These are phyloP conservation scores for Paxillus involutus DNA, from an alignment of 768 basidiomycete genomes.

Conservation along the genomic window DNA sequence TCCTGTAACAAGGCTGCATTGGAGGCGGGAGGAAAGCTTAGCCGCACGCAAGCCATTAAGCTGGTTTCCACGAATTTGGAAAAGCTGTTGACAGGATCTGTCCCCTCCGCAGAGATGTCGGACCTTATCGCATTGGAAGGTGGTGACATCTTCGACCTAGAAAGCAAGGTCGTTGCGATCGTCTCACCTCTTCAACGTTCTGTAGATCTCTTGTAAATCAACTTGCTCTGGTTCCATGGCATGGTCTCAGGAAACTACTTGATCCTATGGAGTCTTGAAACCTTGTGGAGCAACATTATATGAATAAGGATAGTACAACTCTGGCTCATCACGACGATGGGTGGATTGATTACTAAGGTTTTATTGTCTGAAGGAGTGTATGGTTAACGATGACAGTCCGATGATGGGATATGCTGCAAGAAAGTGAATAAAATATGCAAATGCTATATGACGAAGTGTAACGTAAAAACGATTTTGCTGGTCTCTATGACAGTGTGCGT, in stretches of 20 bases:
- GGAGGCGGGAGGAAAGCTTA: slow-evolving; percentile 32
- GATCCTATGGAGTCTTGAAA: background rate
- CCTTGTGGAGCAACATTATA: slow-evolving; percentile 1
- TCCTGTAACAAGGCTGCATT: slow-evolving; percentile 30
- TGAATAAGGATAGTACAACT: slow-evolving; percentile 6
- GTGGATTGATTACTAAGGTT: background rate
- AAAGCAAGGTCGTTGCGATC: slow-evolving; percentile 35
- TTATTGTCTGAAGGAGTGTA: slow-evolving; percentile 9
- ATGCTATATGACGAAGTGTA: background rate
- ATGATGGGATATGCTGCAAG: background rate
- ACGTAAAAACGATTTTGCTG: slow-evolving; percentile 1
- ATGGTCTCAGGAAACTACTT: background rate
- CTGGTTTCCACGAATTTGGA: slow-evolving; percentile 53
- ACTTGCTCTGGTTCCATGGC: background rate
- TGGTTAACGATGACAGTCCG: background rate
- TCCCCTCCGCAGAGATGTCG: slow-evolving; percentile 12
- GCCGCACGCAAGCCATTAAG: slow-evolving; percentile 42
- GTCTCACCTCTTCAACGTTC: slow-evolving; percentile 28
- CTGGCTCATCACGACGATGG: background rate
- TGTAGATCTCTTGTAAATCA: slow-evolving; percentile 29
- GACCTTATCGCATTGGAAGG: slow-evolving; percentile 51
- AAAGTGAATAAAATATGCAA: background rate
- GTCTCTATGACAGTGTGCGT: slow-evolving; percentile 3
- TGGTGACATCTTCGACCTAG: slow-evolving; percentile 34
- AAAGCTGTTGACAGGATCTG: slow-evolving; percentile 28